Evolutionary conservation across 2,329 filamentous ascomycete genomes (phyloP).

Genomic region (Hymenoscyphus occultus): DNA sequence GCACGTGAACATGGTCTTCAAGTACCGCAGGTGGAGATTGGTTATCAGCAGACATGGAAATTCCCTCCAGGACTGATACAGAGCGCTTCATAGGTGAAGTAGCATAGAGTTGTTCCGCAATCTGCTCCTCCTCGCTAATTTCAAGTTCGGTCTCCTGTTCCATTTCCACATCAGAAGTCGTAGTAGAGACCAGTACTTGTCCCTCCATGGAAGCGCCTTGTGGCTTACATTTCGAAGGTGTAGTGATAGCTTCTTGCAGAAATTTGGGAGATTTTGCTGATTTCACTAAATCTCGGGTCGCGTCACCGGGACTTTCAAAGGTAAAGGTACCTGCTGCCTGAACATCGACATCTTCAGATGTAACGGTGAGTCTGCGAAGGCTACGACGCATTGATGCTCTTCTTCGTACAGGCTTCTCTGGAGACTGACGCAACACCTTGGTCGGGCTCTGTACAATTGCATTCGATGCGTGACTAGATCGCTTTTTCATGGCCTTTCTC

Average conservation of each 20-base stretch:
- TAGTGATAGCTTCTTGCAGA: not conserved
- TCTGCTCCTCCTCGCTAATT: conserved; percentile 4
- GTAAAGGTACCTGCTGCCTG: not conserved
- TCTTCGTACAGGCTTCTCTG: conserved; percentile 18
- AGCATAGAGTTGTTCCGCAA: conserved; percentile 4
- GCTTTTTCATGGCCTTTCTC: conserved; percentile 28
- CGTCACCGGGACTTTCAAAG: not conserved
- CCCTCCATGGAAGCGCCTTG: not conserved
- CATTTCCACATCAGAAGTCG: not conserved
- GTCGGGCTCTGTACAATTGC: conserved; percentile 8
- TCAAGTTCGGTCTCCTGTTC: not conserved
- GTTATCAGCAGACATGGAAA: not conserved
- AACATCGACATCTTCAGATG: conserved; percentile 9
- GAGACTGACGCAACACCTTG: conserved; percentile 8
- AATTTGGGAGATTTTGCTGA: not conserved
- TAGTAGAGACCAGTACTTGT: not conserved
- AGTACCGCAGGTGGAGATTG: not conserved
- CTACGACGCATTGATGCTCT: conserved; percentile 30
- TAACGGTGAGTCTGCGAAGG: conserved; percentile 18
- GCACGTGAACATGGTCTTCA: not conserved
- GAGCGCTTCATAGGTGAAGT: not conserved
- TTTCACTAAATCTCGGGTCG: not conserved
- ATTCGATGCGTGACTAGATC: conserved; percentile 5
- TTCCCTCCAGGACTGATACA: not conserved
- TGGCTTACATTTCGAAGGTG: not conserved